A percentile compares a stretch with the other conserved stretches of the same genome.
phyloP scores from a whole-genome alignment of 2,329 filamentous ascomycete species.

The Trichophyton rubrum region DNA sequence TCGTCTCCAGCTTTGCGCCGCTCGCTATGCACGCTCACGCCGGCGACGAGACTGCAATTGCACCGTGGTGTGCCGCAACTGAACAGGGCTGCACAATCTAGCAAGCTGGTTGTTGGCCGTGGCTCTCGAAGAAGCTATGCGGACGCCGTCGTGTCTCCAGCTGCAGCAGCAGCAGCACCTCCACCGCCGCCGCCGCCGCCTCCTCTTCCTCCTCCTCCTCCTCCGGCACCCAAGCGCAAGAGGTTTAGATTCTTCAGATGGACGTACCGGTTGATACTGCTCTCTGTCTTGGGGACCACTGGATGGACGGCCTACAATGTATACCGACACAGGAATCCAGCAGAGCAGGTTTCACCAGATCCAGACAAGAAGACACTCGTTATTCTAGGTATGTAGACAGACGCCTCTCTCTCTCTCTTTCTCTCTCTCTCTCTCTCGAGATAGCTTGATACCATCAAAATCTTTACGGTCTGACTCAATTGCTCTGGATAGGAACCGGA shows the following conservation, averaged over 20 bases:
- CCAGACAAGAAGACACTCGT: slow-evolving; percentile 94
- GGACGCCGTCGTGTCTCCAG: slow-evolving; percentile 36
- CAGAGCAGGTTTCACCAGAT: slow-evolving; percentile 65
- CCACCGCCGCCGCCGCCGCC: slow-evolving; percentile 7
- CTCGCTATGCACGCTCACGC: not conserved
- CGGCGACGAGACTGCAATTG: slow-evolving; percentile 9
- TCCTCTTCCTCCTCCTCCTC: slow-evolving; percentile 21
- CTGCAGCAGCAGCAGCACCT: slow-evolving; percentile 1
- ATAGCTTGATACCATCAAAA: not conserved
- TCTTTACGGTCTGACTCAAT: slow-evolving; percentile 11
- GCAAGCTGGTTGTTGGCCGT: slow-evolving; percentile 19
- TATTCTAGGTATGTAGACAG: slow-evolving; percentile 58
- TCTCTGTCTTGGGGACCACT: slow-evolving; percentile 56
- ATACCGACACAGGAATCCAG: slow-evolving; percentile 69
- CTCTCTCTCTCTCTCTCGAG: not conserved
- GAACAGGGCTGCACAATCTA: slow-evolving; percentile 11
- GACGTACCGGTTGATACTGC: slow-evolving; percentile 70
- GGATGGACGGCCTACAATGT: slow-evolving; percentile 68
- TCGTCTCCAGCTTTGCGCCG: not conserved
- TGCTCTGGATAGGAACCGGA: slow-evolving; percentile 59
- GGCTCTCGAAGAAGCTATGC: slow-evolving; percentile 39
- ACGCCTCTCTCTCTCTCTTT: not conserved
- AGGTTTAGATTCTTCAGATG: slow-evolving; percentile 62
- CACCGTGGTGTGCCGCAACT: not conserved
- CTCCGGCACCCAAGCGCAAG: slow-evolving; percentile 35